Percentiles rank a stretch among this genome's conserved stretches.
phyloP scores from a whole-genome alignment of 345 rosid species.

The Eucalyptus curtisii region DNA sequence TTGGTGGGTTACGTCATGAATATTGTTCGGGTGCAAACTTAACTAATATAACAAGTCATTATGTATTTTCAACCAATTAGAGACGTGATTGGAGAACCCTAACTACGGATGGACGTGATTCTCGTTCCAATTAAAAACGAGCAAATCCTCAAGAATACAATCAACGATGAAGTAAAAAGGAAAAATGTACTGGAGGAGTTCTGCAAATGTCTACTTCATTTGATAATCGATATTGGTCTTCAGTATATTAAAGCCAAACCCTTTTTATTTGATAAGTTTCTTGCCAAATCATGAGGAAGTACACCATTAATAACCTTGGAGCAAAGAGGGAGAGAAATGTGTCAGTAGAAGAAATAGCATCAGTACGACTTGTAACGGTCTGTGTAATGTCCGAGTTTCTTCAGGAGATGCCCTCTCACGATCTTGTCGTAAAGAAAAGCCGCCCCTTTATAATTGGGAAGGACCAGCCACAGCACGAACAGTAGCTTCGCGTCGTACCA shows the following conservation, averaged over 20 bases:
- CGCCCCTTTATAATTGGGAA: conserved; percentile 68
- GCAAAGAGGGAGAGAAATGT: neutral
- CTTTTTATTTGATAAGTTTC: neutral
- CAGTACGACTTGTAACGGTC: neutral
- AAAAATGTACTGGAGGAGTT: neutral
- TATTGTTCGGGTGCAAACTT: neutral
- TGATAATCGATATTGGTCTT: neutral
- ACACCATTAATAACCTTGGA: neutral
- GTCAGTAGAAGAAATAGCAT: neutral
- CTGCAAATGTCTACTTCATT: neutral
- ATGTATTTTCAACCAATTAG: neutral
- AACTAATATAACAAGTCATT: neutral
- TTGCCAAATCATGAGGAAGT: neutral
- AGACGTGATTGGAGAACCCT: neutral
- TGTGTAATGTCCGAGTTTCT: conserved; percentile 7
- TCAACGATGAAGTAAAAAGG: neutral
- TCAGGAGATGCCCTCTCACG: conserved; percentile 37
- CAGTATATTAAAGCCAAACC: neutral
- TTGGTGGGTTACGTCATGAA: neutral
- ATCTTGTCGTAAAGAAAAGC: conserved; percentile 54
- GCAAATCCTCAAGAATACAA: neutral
- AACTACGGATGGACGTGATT: fast-evolving
- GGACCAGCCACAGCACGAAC: conserved; percentile 63
- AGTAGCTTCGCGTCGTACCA: conserved; percentile 66
- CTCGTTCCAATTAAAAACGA: neutral